phyloP scores from a whole-genome alignment of 2,329 filamentous ascomycete genomes.

The Scytalidium lignicola region DNA sequence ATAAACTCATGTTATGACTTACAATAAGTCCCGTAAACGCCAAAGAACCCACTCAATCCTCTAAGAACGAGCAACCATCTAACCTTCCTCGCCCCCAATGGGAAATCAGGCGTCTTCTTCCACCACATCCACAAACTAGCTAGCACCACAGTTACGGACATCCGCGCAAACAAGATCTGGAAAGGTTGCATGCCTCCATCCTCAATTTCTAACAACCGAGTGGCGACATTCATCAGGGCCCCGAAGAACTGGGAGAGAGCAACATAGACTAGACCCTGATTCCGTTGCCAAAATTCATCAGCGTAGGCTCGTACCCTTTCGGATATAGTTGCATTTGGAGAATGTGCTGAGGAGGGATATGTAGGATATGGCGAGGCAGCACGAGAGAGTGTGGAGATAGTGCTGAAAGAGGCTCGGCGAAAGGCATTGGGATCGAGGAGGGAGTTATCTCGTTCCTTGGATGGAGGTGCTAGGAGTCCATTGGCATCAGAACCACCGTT shows the following conservation, averaged over 20 bases:
- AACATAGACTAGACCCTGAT: conserved; percentile 70
- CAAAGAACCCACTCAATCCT: conserved; percentile 69
- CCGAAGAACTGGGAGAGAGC: conserved; percentile 75
- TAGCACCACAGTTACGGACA: conserved; percentile 65
- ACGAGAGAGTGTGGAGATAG: conserved; percentile 32
- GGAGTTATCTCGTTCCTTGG: conserved; percentile 11
- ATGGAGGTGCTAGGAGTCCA: conserved; percentile 10
- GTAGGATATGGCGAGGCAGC: conserved; percentile 13
- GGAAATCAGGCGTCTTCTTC: conserved; percentile 60
- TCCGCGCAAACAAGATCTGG: conserved; percentile 77
- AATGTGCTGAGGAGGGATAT: conserved; percentile 1
- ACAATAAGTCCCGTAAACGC: conserved; percentile 60
- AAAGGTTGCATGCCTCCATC: conserved; percentile 73
- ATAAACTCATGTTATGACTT: conserved; percentile 5
- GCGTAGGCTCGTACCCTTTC: not conserved
- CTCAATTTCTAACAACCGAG: conserved; percentile 68
- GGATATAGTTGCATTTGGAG: not conserved
- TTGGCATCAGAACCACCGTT: conserved; percentile 14
- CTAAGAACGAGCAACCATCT: conserved; percentile 62
- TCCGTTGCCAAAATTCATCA: conserved; percentile 50
- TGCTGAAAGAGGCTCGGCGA: conserved; percentile 36
- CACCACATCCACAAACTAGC: conserved; percentile 71
- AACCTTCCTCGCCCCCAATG: conserved; percentile 63
- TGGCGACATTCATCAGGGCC: conserved; percentile 78
- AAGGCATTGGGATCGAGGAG: conserved; percentile 28